phyloP scores from a whole-genome alignment of 2,329 filamentous ascomycete species.

The Rasamsonia emersonii region DNA sequence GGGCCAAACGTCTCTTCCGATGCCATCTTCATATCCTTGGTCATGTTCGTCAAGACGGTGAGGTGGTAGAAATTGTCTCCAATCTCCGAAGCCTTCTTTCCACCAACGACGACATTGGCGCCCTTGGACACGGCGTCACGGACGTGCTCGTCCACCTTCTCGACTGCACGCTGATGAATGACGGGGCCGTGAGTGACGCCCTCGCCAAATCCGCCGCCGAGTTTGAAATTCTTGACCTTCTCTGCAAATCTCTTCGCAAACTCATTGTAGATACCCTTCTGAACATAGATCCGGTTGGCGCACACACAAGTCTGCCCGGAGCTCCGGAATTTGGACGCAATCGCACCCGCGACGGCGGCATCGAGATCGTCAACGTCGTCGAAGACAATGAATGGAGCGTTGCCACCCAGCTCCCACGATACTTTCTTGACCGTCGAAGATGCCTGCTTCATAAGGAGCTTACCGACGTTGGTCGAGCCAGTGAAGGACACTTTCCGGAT shows the following conservation, averaged over 20 bases:
- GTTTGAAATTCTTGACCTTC: slow-evolving; percentile 42
- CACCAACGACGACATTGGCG: slow-evolving; percentile 65
- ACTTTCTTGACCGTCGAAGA: slow-evolving; percentile 75
- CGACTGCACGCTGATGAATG: slow-evolving; percentile 70
- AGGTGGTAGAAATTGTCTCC: slow-evolving; percentile 83
- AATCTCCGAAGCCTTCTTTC: slow-evolving; percentile 62
- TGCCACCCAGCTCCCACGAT: slow-evolving; percentile 87
- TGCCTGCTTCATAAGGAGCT: slow-evolving; percentile 83
- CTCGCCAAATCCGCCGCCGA: slow-evolving; percentile 38
- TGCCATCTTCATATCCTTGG: slow-evolving; percentile 70
- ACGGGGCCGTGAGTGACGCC: slow-evolving; percentile 42
- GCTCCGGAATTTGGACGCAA: slow-evolving; percentile 84
- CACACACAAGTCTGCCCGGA: slow-evolving; percentile 95
- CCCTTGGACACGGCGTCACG: slow-evolving; percentile 71
- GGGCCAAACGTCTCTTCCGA: slow-evolving; percentile 93
- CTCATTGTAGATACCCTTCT: slow-evolving; percentile 43
- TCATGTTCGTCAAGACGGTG: slow-evolving; percentile 85
- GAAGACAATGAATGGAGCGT: slow-evolving; percentile 94
- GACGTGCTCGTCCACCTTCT: slow-evolving; percentile 73
- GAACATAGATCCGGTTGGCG: slow-evolving; percentile 51
- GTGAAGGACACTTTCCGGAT: slow-evolving; percentile 93
- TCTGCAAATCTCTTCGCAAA: slow-evolving; percentile 49
- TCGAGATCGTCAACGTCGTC: slow-evolving; percentile 83
- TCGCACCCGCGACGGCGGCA: slow-evolving; percentile 69
- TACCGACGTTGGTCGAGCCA: slow-evolving; percentile 59